Evolutionary conservation across 2,329 filamentous ascomycete species (phyloP).

Genomic region (Torrubiellomyces zombiae): DNA sequence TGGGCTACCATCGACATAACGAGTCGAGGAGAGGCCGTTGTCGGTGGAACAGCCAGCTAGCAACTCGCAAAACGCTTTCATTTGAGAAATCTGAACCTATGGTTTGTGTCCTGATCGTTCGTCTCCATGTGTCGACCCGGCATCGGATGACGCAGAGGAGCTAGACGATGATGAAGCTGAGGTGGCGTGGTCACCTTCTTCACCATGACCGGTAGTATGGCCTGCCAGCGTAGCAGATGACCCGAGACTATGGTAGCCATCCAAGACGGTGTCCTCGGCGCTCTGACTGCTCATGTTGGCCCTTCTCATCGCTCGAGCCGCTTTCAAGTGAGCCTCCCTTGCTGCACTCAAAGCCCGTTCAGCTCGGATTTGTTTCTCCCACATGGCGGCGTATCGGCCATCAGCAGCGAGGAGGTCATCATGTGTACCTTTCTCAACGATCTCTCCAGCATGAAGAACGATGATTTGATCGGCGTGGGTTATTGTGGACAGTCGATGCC

Average conservation of each 20-base stretch:
- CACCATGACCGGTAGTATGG: constrained; percentile 16
- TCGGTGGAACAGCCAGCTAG: too few relatives aligned
- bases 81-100: too few relatives aligned
- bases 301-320: constrained; percentile 23
- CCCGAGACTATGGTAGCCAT: constrained; percentile 27
- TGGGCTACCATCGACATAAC: too few relatives aligned
- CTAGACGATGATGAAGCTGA: constrained; percentile 10
- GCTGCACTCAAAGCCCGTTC: constrained; percentile 39
- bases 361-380: constrained; percentile 73
- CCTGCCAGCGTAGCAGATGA: constrained; percentile 25
- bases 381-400: constrained; percentile 70
- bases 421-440: constrained; percentile 66
- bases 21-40: too few relatives aligned
- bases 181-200: constrained; percentile 15
- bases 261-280: constrained; percentile 22
- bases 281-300: constrained; percentile 29
- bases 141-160: constrained; percentile 18
- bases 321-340: constrained; percentile 18
- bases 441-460: constrained; percentile 59
- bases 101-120: too few relatives aligned
- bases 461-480: constrained; percentile 75
- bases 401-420: constrained; percentile 53
- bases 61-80: too few relatives aligned
- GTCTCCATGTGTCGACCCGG: constrained; percentile 18
- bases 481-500: constrained; percentile 70